Evolutionary conservation across 2,329 filamentous ascomycete genomes (phyloP), one percentile per base, ranked within the genome.

Genomic region (Sporothrix variecibatus): DNA sequence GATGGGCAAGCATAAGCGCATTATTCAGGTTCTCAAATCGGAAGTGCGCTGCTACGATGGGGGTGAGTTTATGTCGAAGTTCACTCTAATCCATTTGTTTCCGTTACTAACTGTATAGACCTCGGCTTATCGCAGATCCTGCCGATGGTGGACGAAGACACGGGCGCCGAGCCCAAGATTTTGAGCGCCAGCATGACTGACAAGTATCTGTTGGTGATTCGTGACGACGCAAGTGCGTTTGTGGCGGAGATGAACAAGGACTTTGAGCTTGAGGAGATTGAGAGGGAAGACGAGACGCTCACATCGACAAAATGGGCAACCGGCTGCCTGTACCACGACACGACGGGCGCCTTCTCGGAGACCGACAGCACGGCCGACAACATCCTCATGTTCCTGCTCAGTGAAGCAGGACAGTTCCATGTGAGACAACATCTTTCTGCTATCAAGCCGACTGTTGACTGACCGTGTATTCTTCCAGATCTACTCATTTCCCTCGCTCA

Each of bases 41-140:
- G 95, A 98, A 79, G 90, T 98, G 31, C 89, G 95, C 75, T 95
- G 92, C 75, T 99, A 98, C 78, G 95, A 98, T 81, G 92, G 92
- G 82, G 92, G 94, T 95, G 82, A 87, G 91, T 68, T n/a, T n/a
- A 26, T 6, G 38, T 38, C 34, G 11, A 12, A 23, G 34, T 28
- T 8, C 12, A 12, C n/a, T 6, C 8, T 23, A 1, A n/a, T 28
- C 7, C 51, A 9, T 53, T 53, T 53, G 20, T n/a, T 53, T 3
- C 15, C 15, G 26, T 58, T 58, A 34, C 53, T 75, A 56, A 74
- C 78, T 81, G 38, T 0, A 8, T n/a, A 94, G 94, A 97, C 81
- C 88, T 99, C 75, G 93, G 92, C 12, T 87, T 99, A 72, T 91
- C 92, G 64, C 95, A 98, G 79, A 98, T 99, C 72, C 88, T 98